These are phyloP conservation scores for Thraustochytrium sp. DNA, from an alignment of 352 stramenopile species.

Conservation along the genomic window DNA sequence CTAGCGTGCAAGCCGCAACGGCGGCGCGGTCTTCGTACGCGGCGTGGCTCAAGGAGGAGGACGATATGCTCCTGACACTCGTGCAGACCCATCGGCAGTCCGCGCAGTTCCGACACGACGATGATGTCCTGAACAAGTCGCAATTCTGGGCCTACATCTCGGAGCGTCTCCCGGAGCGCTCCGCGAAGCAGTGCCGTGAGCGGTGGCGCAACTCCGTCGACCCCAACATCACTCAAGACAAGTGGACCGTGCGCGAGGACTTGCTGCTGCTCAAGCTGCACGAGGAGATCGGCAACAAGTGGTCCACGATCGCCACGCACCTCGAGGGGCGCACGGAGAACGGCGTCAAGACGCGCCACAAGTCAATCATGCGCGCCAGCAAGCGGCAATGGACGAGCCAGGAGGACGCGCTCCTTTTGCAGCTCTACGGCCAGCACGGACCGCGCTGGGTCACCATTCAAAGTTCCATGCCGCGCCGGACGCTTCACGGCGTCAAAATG, in stretches of 20 bases:
- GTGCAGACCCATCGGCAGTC: background rate
- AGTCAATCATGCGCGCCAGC: slow-evolving; percentile 11
- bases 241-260: slow-evolving; percentile 54
- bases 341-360: slow-evolving; percentile 41
- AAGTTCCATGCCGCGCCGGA: background rate
- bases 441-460: slow-evolving; percentile 8
- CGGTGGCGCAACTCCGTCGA: slow-evolving; percentile 81
- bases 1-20: background rate
- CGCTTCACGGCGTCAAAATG: slow-evolving; percentile 28
- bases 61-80: background rate
- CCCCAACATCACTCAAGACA: slow-evolving; percentile 66
- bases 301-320: slow-evolving; percentile 10
- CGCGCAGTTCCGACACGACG: background rate
- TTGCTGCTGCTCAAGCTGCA: slow-evolving; percentile 61
- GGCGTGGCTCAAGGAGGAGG: slow-evolving; percentile 8
- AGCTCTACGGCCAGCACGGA: slow-evolving; percentile 34
- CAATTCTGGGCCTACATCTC: slow-evolving; percentile 26
- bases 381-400: slow-evolving; percentile 33
- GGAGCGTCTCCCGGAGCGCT: slow-evolving; percentile 67
- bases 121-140: background rate
- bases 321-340: slow-evolving; percentile 43
- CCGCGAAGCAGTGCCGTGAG: slow-evolving; percentile 79
- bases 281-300: slow-evolving; percentile 72
- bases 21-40: background rate
- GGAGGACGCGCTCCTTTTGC: slow-evolving; percentile 37